A percentile compares a stretch with the other conserved stretches of the same genome.
phyloP scores from a whole-genome alignment of 2,329 filamentous ascomycete genomes.

The Fusarium poae region DNA sequence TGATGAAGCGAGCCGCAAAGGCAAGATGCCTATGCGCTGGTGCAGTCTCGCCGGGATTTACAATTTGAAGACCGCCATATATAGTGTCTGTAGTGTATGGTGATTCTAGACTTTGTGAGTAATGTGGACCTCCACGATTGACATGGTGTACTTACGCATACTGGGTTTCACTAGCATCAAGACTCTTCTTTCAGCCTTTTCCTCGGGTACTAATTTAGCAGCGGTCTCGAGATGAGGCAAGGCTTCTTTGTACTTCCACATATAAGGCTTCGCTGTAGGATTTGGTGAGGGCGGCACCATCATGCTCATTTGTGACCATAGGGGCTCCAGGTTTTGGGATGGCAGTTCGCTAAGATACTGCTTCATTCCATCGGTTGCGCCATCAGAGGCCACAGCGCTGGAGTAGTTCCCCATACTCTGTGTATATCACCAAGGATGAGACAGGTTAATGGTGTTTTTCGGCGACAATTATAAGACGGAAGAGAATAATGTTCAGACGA shows the following conservation, averaged over 20 bases:
- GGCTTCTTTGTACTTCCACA: slow-evolving; percentile 56
- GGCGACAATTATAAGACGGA: not conserved
- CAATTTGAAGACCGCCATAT: slow-evolving; percentile 68
- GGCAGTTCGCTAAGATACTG: slow-evolving; percentile 50
- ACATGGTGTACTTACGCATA: slow-evolving; percentile 55
- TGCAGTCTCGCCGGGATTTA: slow-evolving; percentile 68
- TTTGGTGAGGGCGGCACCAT: slow-evolving; percentile 63
- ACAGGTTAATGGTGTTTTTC: not conserved
- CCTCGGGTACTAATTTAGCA: slow-evolving; percentile 54
- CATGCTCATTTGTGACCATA: slow-evolving; percentile 63
- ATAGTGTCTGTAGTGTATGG: slow-evolving; percentile 64
- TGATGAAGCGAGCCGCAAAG: slow-evolving; percentile 69
- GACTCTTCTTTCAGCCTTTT: slow-evolving; percentile 58
- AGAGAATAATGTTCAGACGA: not conserved
- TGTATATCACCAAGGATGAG: not conserved
- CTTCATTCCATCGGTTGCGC: slow-evolving; percentile 47
- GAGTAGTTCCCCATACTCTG: slow-evolving; percentile 30
- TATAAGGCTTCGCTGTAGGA: slow-evolving; percentile 56
- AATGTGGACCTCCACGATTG: fast-evolving
- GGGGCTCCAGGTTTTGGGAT: slow-evolving; percentile 54
- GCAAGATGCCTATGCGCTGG: slow-evolving; percentile 68
- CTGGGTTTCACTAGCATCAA: slow-evolving; percentile 62
- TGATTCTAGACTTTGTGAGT: slow-evolving; percentile 53
- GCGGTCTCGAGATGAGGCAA: slow-evolving; percentile 54
- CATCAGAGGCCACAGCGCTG: slow-evolving; percentile 18